Evolutionary conservation across 306 rosid genomes (phyloP).

Genomic region (Castanea crenata): DNA sequence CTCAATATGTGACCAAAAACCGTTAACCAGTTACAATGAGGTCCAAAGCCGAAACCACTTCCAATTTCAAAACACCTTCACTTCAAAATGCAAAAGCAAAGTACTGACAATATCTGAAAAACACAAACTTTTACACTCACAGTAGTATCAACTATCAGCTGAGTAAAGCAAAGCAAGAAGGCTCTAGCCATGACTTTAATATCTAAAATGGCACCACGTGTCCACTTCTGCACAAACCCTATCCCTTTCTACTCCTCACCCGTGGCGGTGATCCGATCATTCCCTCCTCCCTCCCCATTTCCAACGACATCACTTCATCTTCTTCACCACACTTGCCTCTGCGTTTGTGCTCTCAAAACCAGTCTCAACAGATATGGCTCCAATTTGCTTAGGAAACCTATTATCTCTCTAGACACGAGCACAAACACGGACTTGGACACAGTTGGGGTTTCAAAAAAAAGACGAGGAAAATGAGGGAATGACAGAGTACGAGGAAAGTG

Average conservation of each 20-base stretch:
- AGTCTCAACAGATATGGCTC: constrained; percentile 43
- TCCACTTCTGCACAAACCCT: constrained; percentile 29
- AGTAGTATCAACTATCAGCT: not conserved
- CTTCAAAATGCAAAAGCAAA: too few relatives aligned
- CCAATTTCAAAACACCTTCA: not conserved
- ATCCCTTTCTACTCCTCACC: not conserved
- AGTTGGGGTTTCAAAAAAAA: constrained; percentile 39
- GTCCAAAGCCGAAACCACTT: not conserved
- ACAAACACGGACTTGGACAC: constrained; percentile 27
- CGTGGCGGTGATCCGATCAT: too few relatives aligned
- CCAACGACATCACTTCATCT: constrained; percentile 20
- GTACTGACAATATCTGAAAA: too few relatives aligned
- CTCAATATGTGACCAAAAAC: not conserved
- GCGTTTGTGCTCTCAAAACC: constrained; percentile 48
- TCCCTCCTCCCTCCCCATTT: not conserved
- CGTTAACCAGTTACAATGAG: not conserved
- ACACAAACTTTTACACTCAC: not conserved
- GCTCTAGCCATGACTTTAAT: constrained; percentile 50
- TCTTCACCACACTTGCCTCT: constrained; percentile 3
- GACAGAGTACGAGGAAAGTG: constrained; percentile 11
- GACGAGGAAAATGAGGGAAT: constrained; percentile 18
- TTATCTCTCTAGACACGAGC: constrained; percentile 37
- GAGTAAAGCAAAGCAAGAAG: not conserved
- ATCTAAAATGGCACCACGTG: constrained; percentile 36
- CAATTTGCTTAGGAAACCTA: constrained; percentile 51